Percentiles rank a stretch among this genome's conserved stretches.
These are phyloP conservation scores for Guadua angustifolia DNA, from an alignment of 176 grass and related monocot genomes.

Conservation along the genomic window DNA sequence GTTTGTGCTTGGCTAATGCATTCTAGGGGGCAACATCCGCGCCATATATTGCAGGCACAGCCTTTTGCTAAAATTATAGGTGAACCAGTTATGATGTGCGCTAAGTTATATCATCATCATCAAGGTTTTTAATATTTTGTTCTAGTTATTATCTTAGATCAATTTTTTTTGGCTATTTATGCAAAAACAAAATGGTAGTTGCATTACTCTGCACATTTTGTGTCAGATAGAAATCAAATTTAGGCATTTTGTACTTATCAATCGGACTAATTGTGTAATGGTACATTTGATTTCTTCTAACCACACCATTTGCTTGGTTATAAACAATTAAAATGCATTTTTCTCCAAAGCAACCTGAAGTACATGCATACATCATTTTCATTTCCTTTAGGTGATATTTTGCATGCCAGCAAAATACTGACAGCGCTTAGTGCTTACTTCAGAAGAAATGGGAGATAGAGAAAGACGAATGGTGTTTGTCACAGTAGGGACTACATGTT, in stretches of 20 bases:
- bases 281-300: not conserved
- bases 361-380: not conserved
- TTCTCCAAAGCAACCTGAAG: no score
- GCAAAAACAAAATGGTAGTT: not conserved
- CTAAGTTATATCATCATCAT: not conserved
- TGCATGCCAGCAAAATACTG: not conserved
- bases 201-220: not conserved
- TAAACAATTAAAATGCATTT: not conserved
- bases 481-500: constrained; percentile 84
- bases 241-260: not conserved
- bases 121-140: not conserved
- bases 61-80: not conserved
- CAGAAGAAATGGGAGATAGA: constrained; percentile 24
- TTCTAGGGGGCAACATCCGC: not conserved
- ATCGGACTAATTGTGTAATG: not conserved
- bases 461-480: constrained; percentile 65
- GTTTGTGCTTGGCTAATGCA: not conserved
- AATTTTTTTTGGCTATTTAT: not conserved
- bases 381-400: not conserved
- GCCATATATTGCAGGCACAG: not conserved
- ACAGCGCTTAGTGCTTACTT: not conserved
- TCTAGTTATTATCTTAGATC: not conserved
- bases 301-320: not conserved
- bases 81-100: not conserved
- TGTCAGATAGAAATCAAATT: not conserved